Conservation (phyloP, 1,284 basidiomycete species). For the Rhodotorula sp. region DNA sequence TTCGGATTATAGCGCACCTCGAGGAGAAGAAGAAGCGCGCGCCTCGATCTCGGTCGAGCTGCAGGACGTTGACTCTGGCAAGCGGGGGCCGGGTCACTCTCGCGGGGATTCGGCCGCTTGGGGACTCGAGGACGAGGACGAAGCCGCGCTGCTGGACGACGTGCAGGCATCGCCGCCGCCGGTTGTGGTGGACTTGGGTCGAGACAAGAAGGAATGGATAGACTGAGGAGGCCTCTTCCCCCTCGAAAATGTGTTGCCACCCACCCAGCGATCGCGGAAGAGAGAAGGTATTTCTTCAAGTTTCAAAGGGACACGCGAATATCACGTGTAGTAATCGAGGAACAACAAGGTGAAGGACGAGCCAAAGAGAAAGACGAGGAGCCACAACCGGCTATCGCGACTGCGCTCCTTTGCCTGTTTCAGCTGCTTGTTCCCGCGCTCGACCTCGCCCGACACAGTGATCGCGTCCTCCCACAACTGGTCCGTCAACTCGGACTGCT, state of each 20-base stretch:
- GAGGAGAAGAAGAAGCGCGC: background rate
- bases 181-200: background rate
- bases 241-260: background rate
- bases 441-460: slow-evolving; percentile 73
- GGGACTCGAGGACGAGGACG: slow-evolving; percentile 65
- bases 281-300: too few species aligned
- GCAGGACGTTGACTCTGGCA: too few species aligned
- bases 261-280: background rate
- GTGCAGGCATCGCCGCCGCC: background rate
- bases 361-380: slow-evolving; percentile 80
- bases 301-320: background rate
- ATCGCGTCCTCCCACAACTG: slow-evolving; percentile 86
- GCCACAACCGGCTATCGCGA: slow-evolving; percentile 75
- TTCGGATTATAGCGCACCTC: background rate
- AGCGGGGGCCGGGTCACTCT: background rate
- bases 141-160: too few species aligned
- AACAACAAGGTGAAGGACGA: slow-evolving; percentile 82
- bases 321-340: slow-evolving; percentile 62
- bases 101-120: slow-evolving; percentile 45
- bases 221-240: background rate
- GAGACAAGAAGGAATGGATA: background rate
- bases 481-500: slow-evolving; percentile 85
- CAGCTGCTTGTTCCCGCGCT: slow-evolving; percentile 81
- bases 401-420: slow-evolving; percentile 76
- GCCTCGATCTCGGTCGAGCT: background rate